A percentile compares a stretch with the other conserved stretches of the same genome.
Conservation (phyloP, 2,329 filamentous ascomycete species). For the Bipolaris sorokiniana region DNA sequence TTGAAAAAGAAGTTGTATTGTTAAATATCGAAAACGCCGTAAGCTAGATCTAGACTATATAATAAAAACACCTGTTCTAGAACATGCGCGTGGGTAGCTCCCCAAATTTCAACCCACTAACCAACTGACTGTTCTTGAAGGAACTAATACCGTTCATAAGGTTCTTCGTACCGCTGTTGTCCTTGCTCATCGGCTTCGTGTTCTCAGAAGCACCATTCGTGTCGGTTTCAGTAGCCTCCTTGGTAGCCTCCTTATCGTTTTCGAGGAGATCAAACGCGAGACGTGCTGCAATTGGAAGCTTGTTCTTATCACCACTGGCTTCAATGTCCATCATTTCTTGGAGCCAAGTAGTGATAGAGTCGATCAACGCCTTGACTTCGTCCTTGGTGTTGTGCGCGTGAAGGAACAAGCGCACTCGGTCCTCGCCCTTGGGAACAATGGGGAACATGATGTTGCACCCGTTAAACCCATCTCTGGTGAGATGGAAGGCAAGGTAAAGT, state of each 20-base stretch:
- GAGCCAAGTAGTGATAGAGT: slow-evolving; percentile 32
- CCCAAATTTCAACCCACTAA: background rate
- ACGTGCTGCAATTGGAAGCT: background rate
- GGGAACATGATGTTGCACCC: slow-evolving; percentile 6
- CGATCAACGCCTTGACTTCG: slow-evolving; percentile 41
- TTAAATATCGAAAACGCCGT: background rate
- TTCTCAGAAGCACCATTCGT: background rate
- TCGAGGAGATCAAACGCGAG: background rate
- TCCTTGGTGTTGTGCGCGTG: slow-evolving; percentile 58
- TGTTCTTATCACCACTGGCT: background rate
- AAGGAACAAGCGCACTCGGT: slow-evolving; percentile 2
- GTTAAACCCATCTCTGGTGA: slow-evolving; percentile 1
- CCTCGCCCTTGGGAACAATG: slow-evolving; percentile 11
- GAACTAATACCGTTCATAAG: background rate
- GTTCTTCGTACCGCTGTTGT: background rate
- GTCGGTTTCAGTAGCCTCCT: background rate
- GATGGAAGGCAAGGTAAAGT: slow-evolving; percentile 41
- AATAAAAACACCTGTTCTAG: background rate
- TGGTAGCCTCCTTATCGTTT: background rate
- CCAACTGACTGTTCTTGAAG: background rate
- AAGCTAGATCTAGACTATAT: background rate
- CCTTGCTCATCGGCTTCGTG: background rate
- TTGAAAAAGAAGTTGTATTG: background rate
- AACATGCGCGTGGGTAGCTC: background rate
- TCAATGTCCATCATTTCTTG: slow-evolving; percentile 36